phyloP scores from a whole-genome alignment of 176 grass and related monocot species.

The Dendrocalamus sinicus region DNA sequence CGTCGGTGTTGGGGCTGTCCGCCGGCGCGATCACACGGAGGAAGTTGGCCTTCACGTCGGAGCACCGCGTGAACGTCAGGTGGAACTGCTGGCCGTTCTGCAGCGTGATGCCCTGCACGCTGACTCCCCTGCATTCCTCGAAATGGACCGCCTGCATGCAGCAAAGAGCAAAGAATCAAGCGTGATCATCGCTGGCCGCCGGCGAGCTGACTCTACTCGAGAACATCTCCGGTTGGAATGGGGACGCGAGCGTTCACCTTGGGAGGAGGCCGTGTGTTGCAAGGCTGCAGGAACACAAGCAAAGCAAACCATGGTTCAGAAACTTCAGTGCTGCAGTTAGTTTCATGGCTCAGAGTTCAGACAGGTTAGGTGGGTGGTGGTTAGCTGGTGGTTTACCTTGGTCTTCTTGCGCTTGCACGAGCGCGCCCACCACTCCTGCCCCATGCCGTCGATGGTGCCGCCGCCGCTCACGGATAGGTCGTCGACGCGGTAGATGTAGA shows the following conservation, averaged over 20 bases:
- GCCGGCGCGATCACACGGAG: conserved; percentile 72
- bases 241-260: conserved; percentile 38
- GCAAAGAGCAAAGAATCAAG: background rate
- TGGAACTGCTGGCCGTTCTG: conserved; percentile 80
- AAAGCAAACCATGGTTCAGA: conserved; percentile 2
- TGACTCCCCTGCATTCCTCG: conserved; percentile 60
- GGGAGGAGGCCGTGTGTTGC: conserved; percentile 53
- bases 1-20: conserved; percentile 95
- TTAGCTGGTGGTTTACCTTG: conserved; percentile 16
- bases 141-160: conserved; percentile 70
- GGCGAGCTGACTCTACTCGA: background rate
- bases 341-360: background rate
- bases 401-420: conserved; percentile 75
- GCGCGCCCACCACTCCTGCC: conserved; percentile 79
- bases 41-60: conserved; percentile 57
- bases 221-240: background rate
- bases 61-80: conserved; percentile 67
- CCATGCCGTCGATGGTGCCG: conserved; percentile 79
- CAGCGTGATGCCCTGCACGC: conserved; percentile 62
- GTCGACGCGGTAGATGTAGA: conserved; percentile 66
- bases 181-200: background rate
- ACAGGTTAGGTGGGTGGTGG: background rate
- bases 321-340: background rate
- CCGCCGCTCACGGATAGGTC: conserved; percentile 60
- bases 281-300: conserved; percentile 51